Conservation (phyloP, 1,284 basidiomycete species). For the Apiotrichum mycotoxinovorans region DNA sequence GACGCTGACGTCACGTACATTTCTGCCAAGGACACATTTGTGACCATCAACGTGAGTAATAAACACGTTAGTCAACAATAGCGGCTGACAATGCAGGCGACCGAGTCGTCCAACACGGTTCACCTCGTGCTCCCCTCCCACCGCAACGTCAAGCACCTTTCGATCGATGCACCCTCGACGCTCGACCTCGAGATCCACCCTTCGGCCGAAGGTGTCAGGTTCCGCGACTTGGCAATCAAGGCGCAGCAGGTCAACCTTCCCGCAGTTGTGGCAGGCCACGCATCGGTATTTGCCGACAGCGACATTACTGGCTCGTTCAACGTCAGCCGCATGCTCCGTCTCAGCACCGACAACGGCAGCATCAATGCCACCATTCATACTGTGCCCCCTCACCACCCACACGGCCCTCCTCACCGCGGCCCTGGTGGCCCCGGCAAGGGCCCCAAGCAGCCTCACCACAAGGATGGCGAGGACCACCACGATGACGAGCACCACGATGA, state of each 20-base stretch:
- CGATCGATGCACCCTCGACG: slow-evolving; percentile 12
- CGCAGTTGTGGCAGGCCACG: slow-evolving; percentile 4
- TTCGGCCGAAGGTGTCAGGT: slow-evolving; percentile 19
- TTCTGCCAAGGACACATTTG: not conserved
- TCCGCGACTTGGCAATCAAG: slow-evolving; percentile 12
- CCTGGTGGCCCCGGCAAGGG: too few relatives aligned
- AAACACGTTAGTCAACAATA: not conserved
- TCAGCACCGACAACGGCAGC: slow-evolving; percentile 31
- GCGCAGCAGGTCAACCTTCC: slow-evolving; percentile 13
- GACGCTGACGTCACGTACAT: not conserved
- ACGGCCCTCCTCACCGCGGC: too few relatives aligned
- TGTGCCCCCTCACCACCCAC: slow-evolving; percentile 8
- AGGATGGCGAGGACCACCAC: not conserved
- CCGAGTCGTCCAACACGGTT: slow-evolving; percentile 13
- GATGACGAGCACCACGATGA: too few relatives aligned
- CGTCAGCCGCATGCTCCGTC: slow-evolving; percentile 23
- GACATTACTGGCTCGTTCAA: slow-evolving; percentile 33
- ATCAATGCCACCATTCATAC: slow-evolving; percentile 33
- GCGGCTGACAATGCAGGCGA: not conserved
- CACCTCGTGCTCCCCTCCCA: slow-evolving; percentile 24
- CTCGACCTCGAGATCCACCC: slow-evolving; percentile 19
- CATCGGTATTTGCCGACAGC: slow-evolving; percentile 19
- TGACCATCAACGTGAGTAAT: not conserved
- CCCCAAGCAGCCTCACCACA: slow-evolving; percentile 5
- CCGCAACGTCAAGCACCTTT: slow-evolving; percentile 14